A percentile compares a stretch with the other conserved stretches of the same genome.
phyloP scores from a whole-genome alignment of 2,329 filamentous ascomycete species.

The Paramyrothecium roridum region DNA sequence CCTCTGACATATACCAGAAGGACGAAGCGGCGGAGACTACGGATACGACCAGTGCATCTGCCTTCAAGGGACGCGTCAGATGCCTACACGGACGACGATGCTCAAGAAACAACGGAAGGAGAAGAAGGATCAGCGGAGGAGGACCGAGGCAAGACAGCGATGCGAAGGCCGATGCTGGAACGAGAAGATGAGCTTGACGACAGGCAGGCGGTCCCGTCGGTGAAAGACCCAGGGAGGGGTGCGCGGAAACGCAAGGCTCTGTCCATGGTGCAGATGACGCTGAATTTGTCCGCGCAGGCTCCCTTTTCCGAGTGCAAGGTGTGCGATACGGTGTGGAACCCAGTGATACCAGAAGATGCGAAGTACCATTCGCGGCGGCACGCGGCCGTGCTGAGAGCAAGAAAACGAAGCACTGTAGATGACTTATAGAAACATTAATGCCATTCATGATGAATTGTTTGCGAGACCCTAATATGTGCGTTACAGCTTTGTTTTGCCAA shows the following conservation, averaged over 20 bases:
- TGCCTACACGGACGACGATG: neutral
- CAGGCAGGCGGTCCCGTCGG: neutral
- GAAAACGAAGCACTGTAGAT: slow-evolving; percentile 11
- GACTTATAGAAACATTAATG: neutral
- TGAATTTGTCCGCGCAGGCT: slow-evolving; percentile 39
- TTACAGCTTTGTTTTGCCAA: neutral
- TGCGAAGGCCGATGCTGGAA: neutral
- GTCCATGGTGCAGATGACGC: slow-evolving; percentile 35
- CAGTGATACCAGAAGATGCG: slow-evolving; percentile 38
- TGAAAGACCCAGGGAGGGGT: neutral
- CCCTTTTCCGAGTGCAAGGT: slow-evolving; percentile 40
- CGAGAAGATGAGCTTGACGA: slow-evolving; percentile 1
- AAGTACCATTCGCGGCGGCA: slow-evolving; percentile 39
- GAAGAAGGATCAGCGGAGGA: neutral
- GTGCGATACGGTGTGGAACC: slow-evolving; percentile 42
- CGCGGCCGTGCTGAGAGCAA: slow-evolving; percentile 24
- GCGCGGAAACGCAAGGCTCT: slow-evolving; percentile 11
- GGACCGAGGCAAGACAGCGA: neutral
- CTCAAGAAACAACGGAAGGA: neutral
- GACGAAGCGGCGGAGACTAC: slow-evolving; percentile 23
- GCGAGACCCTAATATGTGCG: no score
- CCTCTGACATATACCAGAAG: slow-evolving; percentile 4
- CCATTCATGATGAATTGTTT: no score
- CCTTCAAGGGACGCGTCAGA: slow-evolving; percentile 5
- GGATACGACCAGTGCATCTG: slow-evolving; percentile 18